Conservation (phyloP, 352 stramenopile species). For the Globisporangium barbulae region DNA sequence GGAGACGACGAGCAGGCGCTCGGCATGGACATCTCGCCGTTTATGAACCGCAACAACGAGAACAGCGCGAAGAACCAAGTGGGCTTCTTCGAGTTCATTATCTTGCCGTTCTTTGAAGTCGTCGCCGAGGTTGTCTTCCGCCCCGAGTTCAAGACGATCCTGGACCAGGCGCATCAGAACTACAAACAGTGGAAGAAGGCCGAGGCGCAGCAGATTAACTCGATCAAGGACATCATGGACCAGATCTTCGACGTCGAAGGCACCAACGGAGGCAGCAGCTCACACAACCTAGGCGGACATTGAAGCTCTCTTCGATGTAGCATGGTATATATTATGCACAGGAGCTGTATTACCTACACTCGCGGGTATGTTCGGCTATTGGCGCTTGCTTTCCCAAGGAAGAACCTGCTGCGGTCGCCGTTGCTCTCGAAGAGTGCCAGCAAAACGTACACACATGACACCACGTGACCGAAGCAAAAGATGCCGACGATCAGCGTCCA, state of each 20-base stretch:
- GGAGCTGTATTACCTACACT: slow-evolving; percentile 11
- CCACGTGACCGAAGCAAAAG: slow-evolving; percentile 52
- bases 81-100: slow-evolving; percentile 86
- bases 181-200: slow-evolving; percentile 84
- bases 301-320: background rate
- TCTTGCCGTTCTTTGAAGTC: slow-evolving; percentile 79
- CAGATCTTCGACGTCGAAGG: slow-evolving; percentile 60
- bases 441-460: slow-evolving; percentile 64
- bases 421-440: slow-evolving; percentile 70
- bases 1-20: slow-evolving; percentile 91
- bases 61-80: slow-evolving; percentile 86
- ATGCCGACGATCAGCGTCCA: slow-evolving; percentile 24
- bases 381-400: slow-evolving; percentile 38
- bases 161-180: slow-evolving; percentile 79
- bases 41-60: slow-evolving; percentile 90
- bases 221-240: slow-evolving; percentile 81
- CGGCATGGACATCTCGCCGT: slow-evolving; percentile 87
- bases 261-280: background rate
- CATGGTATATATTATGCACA: background rate
- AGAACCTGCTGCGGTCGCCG: slow-evolving; percentile 62
- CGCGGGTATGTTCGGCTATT: slow-evolving; percentile 17
- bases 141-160: slow-evolving; percentile 71
- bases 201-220: slow-evolving; percentile 79
- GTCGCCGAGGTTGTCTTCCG: slow-evolving; percentile 74
- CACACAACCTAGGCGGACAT: slow-evolving; percentile 2